These are phyloP conservation scores for Nicotiana knightiana DNA, from an alignment of 257 asterid genomes.

Conservation along the genomic window DNA sequence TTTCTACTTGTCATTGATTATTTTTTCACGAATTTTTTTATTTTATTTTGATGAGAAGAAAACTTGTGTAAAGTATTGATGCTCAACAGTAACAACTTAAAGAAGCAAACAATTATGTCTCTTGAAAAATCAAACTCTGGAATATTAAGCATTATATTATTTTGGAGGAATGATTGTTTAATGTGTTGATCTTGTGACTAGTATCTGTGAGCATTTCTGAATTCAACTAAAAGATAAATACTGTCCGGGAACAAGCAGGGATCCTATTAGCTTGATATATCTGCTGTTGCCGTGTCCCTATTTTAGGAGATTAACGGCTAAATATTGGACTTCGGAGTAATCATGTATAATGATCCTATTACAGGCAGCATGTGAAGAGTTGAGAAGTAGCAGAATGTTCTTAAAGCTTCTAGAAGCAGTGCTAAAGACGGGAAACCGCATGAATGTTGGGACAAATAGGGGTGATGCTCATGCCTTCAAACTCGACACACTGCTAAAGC, in stretches of 20 bases:
- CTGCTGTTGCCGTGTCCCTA: neutral
- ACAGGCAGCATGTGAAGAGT: constrained; percentile 25
- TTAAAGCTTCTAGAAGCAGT: constrained; percentile 30
- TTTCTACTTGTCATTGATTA: neutral
- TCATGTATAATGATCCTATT: neutral
- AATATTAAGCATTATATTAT: neutral
- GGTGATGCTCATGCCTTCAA: constrained; percentile 32
- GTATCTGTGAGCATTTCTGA: neutral
- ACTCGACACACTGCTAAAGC: constrained; percentile 27
- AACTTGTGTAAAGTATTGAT: neutral
- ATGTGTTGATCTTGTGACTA: neutral
- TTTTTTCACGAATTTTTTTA: neutral
- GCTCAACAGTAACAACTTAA: neutral
- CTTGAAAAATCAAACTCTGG: neutral
- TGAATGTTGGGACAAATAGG: constrained; percentile 32
- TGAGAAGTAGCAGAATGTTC: constrained; percentile 27
- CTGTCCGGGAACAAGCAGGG: neutral
- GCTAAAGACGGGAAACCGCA: constrained; percentile 27
- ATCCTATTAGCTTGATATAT: neutral
- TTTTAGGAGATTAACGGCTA: neutral
- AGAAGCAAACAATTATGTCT: neutral
- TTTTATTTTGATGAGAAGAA: neutral
- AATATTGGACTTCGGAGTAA: neutral
- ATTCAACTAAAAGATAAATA: neutral
- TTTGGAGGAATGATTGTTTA: neutral